Percentiles rank a stretch among this genome's conserved stretches.
Evolutionary conservation across 2,329 filamentous ascomycete species (phyloP).

Genomic region (Exophiala phaeomuriformis): DNA sequence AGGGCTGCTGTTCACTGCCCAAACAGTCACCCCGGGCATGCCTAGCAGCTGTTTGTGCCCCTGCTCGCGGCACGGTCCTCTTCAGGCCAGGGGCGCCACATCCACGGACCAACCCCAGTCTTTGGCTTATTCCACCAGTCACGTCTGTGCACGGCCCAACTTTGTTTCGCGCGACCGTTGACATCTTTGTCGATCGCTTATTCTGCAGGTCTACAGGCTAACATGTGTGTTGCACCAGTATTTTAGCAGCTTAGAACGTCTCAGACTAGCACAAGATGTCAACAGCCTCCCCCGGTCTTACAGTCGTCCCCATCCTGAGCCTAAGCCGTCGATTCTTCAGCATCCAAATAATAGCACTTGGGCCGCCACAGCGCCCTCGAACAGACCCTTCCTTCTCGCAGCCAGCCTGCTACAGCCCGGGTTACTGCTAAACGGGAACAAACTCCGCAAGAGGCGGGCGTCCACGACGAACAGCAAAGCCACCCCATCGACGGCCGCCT

Average conservation of each 20-base stretch:
- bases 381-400: conserved; percentile 7
- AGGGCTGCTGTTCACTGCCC: conserved; percentile 14
- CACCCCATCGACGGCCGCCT: conserved; percentile 41
- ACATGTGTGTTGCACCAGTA: conserved; percentile 29
- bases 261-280: conserved; percentile 30
- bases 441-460: conserved; percentile 11
- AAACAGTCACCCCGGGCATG: not conserved
- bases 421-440: conserved; percentile 7
- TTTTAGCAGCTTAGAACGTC: conserved; percentile 32
- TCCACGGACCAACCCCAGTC: not conserved
- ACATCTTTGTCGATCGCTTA: conserved; percentile 21
- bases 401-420: conserved; percentile 5
- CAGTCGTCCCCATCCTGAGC: not conserved
- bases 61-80: conserved; percentile 5
- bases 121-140: not conserved
- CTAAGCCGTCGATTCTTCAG: conserved; percentile 14
- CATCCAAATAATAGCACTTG: conserved; percentile 1
- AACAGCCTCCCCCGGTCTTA: conserved; percentile 11
- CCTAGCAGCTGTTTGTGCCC: conserved; percentile 1
- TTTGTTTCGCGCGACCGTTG: conserved; percentile 7
- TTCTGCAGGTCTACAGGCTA: conserved; percentile 21
- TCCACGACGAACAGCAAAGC: conserved; percentile 12
- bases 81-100: not conserved
- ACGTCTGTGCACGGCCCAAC: not conserved
- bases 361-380: conserved; percentile 7